A percentile compares a stretch with the other conserved stretches of the same genome.
Evolutionary conservation across 2,329 filamentous ascomycete species (phyloP).

Genomic region (Phyllosticta citriasiana): DNA sequence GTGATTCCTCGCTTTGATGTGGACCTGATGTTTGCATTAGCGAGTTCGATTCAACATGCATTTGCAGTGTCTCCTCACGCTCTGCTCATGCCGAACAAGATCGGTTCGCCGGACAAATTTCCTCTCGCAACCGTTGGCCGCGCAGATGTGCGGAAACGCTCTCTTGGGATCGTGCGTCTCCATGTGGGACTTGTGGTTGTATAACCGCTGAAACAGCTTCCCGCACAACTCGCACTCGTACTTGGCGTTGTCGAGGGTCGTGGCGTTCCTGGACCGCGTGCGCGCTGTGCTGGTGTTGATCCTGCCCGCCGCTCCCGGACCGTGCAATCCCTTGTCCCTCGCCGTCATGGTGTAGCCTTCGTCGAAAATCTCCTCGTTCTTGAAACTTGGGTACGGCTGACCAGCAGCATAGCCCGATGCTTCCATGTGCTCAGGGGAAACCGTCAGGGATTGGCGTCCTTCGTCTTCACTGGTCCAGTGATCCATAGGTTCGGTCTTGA

Average conservation of each 20-base stretch:
- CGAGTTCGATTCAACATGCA: background rate
- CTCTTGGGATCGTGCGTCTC: conserved; percentile 70
- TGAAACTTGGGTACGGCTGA: background rate
- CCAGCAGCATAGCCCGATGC: conserved; percentile 1
- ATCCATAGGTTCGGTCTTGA: conserved; percentile 20
- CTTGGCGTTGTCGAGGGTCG: conserved; percentile 59
- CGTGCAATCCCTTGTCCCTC: background rate
- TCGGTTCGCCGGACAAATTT: conserved; percentile 78
- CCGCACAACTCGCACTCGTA: conserved; percentile 66
- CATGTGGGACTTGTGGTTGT: conserved; percentile 81
- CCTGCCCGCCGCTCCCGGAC: background rate
- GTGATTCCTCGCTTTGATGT: conserved; percentile 62
- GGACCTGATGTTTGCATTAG: conserved; percentile 48
- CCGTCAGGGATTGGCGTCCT: conserved; percentile 18
- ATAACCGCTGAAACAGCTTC: conserved; percentile 70
- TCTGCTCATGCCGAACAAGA: conserved; percentile 47
- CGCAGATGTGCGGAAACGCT: conserved; percentile 61
- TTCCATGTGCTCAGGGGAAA: conserved; percentile 23
- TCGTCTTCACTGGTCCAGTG: conserved; percentile 20
- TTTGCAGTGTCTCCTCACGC: conserved; percentile 33
- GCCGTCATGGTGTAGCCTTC: background rate
- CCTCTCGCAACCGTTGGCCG: conserved; percentile 55
- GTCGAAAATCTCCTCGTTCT: background rate
- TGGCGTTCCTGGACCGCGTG: conserved; percentile 21
- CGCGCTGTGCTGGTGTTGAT: conserved; percentile 6